phyloP scores from a whole-genome alignment of 2,329 filamentous ascomycete genomes.

The Trichophyton benhamiae region DNA sequence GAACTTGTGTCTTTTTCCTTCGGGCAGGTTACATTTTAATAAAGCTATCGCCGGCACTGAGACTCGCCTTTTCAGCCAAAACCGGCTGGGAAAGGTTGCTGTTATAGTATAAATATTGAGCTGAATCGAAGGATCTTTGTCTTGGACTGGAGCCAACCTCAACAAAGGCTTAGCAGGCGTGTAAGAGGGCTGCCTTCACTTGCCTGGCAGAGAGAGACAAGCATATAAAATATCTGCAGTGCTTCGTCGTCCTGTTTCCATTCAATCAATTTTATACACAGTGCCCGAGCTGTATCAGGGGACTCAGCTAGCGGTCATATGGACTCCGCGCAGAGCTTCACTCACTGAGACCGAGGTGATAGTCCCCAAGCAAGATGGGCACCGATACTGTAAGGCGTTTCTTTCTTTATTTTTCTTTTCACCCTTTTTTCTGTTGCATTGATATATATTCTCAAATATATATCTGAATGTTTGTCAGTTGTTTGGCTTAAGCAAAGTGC shows the following conservation, averaged over 20 bases:
- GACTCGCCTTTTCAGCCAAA: background rate
- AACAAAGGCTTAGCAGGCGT: background rate
- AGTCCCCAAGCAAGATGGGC: background rate
- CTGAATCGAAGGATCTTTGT: constrained; percentile 2
- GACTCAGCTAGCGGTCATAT: background rate
- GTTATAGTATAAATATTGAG: background rate
- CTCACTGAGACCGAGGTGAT: background rate
- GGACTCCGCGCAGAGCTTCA: background rate
- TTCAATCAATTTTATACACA: background rate
- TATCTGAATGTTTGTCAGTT: background rate
- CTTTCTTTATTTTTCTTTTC: background rate
- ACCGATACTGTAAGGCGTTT: background rate
- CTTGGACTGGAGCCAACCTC: background rate
- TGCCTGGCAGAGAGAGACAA: background rate
- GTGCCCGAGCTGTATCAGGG: background rate
- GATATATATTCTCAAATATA: background rate
- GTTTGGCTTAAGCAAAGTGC: background rate
- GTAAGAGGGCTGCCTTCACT: background rate
- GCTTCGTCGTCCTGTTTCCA: background rate
- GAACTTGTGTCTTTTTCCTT: background rate
- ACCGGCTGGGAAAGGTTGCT: background rate
- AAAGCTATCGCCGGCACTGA: background rate
- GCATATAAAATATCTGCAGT: background rate
- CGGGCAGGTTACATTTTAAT: background rate
- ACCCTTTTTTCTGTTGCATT: background rate